Evolutionary conservation across 305 asterid genomes (phyloP).

Genomic region (Withania somnifera): DNA sequence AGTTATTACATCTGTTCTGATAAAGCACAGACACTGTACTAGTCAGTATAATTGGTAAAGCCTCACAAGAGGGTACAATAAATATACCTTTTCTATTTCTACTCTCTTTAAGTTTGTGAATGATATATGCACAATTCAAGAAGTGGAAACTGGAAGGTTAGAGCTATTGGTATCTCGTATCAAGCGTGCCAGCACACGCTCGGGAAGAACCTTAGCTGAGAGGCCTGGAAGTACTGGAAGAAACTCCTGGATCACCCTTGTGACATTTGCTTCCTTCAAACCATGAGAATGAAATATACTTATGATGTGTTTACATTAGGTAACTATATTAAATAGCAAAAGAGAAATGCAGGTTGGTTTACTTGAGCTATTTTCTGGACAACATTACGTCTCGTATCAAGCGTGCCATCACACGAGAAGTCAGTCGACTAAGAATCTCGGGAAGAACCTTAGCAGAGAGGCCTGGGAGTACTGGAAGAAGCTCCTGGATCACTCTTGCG

Average conservation of each 20-base stretch:
- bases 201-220: too few species aligned
- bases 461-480: constrained; percentile 88
- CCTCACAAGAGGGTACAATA: background rate
- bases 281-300: too few species aligned
- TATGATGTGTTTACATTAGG: too few species aligned
- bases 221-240: too few species aligned
- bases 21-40: background rate
- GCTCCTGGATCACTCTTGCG: constrained; percentile 67
- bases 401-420: constrained; percentile 82
- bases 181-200: constrained; percentile 73
- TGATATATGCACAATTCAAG: constrained; percentile 11
- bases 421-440: constrained; percentile 64
- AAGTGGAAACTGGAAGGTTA: constrained; percentile 3
- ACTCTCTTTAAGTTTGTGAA: background rate
- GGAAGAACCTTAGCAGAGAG: constrained; percentile 79
- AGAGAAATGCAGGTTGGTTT: too few species aligned
- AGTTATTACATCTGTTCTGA: background rate
- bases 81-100: background rate
- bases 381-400: constrained; percentile 53
- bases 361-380: too few species aligned
- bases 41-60: background rate
- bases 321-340: too few species aligned
- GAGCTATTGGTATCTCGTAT: constrained; percentile 24
- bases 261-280: too few species aligned
- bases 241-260: too few species aligned